Evolutionary conservation across 164 flowering plant genomes (phyloP).

Genomic region (Liriodendron chinense): DNA sequence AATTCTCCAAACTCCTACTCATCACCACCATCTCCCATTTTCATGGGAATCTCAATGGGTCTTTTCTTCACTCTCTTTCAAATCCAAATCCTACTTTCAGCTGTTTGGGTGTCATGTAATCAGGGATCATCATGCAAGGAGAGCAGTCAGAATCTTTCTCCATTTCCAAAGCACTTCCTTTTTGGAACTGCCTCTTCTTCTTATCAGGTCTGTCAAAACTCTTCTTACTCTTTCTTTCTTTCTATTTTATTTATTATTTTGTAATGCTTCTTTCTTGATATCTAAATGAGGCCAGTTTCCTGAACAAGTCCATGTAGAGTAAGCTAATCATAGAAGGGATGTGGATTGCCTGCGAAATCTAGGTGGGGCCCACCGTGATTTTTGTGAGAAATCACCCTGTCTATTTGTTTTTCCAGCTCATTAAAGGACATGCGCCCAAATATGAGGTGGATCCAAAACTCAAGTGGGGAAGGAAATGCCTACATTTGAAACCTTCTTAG

Average conservation of each 20-base stretch:
- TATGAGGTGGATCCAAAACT: no score
- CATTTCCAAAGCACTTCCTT: neutral
- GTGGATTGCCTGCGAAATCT: no score
- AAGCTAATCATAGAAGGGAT: no score
- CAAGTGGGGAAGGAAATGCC: no score
- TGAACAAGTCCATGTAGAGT: no score
- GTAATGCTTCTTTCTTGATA: neutral
- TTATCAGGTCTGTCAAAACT: neutral
- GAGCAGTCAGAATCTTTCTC: neutral
- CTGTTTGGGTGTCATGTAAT: neutral
- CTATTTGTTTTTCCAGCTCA: no score
- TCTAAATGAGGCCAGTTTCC: no score
- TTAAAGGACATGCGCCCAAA: no score
- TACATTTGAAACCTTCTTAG: no score
- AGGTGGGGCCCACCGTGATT: no score
- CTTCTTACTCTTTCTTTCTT: neutral
- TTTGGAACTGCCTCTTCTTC: conserved; percentile 7
- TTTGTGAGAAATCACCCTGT: no score
- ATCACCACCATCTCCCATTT: neutral
- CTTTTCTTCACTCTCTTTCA: neutral
- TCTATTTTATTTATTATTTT: neutral
- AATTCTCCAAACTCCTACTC: no score
- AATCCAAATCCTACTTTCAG: neutral
- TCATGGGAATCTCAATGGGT: neutral
- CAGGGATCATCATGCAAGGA: neutral